These are phyloP conservation scores for Lentinula lateritia DNA, from an alignment of 768 basidiomycete species.

Conservation along the genomic window DNA sequence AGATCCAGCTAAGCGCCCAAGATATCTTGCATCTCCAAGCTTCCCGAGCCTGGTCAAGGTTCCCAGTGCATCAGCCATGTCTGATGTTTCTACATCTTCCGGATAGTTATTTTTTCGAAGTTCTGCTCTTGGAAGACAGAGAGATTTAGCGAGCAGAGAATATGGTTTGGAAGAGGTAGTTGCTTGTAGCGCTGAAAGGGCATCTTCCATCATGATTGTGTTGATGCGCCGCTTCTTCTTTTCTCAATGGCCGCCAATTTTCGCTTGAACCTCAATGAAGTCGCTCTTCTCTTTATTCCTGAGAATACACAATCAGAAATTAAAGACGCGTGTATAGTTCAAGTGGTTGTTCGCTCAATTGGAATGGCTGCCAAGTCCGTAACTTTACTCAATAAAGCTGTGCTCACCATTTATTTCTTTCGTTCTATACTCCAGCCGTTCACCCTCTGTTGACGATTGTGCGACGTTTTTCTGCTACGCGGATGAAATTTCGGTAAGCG, in stretches of 20 bases:
- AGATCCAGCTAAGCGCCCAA: slow-evolving; percentile 10
- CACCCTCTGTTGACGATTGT: not conserved
- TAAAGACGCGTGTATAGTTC: not conserved
- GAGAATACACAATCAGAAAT: not conserved
- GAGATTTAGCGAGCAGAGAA: slow-evolving; percentile 36
- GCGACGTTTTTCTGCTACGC: slow-evolving; percentile 3
- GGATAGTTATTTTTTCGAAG: not conserved
- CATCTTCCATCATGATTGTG: slow-evolving; percentile 42
- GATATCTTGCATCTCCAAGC: slow-evolving; percentile 4
- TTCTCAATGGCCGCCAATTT: not conserved
- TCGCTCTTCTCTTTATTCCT: not conserved
- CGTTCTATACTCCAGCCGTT: not conserved
- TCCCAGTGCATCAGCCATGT: not conserved
- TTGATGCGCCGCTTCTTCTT: no score
- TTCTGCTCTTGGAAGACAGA: slow-evolving; percentile 8
- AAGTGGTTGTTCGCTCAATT: not conserved
- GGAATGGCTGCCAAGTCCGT: not conserved
- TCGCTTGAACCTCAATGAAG: not conserved
- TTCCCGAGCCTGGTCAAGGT: not conserved
- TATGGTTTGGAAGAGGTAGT: slow-evolving; percentile 52
- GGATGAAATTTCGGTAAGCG: not conserved
- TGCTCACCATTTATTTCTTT: no score
- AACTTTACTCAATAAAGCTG: not conserved
- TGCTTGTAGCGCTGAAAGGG: slow-evolving; percentile 54
- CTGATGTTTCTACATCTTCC: not conserved